phyloP scores from a whole-genome alignment of 805 yeast genomes.

The Spathaspora girioi region DNA sequence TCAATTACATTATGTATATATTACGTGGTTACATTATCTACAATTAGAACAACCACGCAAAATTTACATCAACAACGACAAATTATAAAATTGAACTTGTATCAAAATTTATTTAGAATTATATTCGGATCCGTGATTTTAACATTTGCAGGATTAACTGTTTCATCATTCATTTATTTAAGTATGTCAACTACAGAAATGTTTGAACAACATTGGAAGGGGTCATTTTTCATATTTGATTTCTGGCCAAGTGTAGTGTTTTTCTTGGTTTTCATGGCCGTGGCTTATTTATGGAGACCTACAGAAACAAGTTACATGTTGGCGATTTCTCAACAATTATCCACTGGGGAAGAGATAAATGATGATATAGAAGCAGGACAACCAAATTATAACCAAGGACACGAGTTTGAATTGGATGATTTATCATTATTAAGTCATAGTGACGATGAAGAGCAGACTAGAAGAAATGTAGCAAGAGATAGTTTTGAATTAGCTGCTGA shows the following conservation, averaged over 20 bases:
- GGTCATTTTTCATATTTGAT: conserved; percentile 80
- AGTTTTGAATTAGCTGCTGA: conserved; percentile 34
- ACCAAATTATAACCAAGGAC: conserved; percentile 32
- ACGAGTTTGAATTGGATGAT: conserved; percentile 59
- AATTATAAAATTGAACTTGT: conserved; percentile 84
- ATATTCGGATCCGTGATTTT: conserved; percentile 70
- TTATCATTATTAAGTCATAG: conserved; percentile 50
- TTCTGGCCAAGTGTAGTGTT: conserved; percentile 95
- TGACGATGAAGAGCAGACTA: conserved; percentile 27
- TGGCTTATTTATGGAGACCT: conserved; percentile 96
- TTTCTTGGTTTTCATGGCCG: conserved; percentile 74
- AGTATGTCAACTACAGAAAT: conserved; percentile 73
- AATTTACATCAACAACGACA: conserved; percentile 81
- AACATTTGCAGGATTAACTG: conserved; percentile 64
- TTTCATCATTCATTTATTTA: conserved; percentile 66
- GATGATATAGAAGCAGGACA: conserved; percentile 28
- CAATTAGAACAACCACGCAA: conserved; percentile 69
- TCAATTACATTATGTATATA: conserved; percentile 65
- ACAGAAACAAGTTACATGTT: conserved; percentile 91
- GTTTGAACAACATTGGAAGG: conserved; percentile 87
- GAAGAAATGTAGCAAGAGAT: conserved; percentile 20
- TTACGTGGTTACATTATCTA: conserved; percentile 69
- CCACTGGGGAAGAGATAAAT: conserved; percentile 55
- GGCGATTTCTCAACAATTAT: conserved; percentile 90
- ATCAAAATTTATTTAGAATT: conserved; percentile 70